Evolutionary conservation across 176 grass and related monocot species (phyloP).

Genomic region (Pontederia paniculata): DNA sequence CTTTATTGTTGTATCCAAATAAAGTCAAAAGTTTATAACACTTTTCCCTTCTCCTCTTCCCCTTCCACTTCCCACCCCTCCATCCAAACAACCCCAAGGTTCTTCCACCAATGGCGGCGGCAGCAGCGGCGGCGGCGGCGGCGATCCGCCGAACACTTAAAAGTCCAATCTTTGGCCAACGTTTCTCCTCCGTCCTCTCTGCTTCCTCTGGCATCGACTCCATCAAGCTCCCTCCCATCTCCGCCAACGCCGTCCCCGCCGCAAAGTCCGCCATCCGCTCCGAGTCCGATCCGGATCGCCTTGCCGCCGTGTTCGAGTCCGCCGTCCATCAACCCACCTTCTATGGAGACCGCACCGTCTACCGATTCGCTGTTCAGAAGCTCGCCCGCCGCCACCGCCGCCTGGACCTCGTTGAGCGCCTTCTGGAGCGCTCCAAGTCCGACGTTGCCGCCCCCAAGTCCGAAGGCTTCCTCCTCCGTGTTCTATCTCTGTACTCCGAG

Average conservation of each 20-base stretch:
- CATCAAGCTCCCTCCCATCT: neutral
- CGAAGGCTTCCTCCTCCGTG: conserved; percentile 52
- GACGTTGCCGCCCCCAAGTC: conserved; percentile 31
- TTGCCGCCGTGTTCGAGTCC: conserved; percentile 33
- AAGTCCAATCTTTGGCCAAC: conserved; percentile 7
- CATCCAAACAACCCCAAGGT: too few species aligned
- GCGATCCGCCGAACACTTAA: conserved; percentile 26
- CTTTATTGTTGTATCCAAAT: too few species aligned
- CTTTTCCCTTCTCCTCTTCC: too few species aligned
- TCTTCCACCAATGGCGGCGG: too few species aligned
- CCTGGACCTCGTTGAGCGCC: conserved; percentile 44
- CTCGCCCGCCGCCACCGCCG: conserved; percentile 38
- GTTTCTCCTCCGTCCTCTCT: conserved; percentile 27
- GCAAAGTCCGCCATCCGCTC: conserved; percentile 43
- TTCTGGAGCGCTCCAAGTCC: conserved; percentile 46
- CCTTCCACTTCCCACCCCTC: too few species aligned
- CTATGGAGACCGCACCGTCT: conserved; percentile 38
- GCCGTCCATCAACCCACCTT: conserved; percentile 28
- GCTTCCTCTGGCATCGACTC: conserved; percentile 14
- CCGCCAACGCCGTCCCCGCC: conserved; percentile 4
- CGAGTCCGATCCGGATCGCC: conserved; percentile 30
- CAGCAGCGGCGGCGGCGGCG: conserved; percentile 16
- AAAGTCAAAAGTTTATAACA: too few species aligned
- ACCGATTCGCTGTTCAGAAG: conserved; percentile 29
- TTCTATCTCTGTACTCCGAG: conserved; percentile 46